Evolutionary conservation across 495 filamentous ascomycete genomes (phyloP).

Genomic region (Amphirosellinia nigrospora): DNA sequence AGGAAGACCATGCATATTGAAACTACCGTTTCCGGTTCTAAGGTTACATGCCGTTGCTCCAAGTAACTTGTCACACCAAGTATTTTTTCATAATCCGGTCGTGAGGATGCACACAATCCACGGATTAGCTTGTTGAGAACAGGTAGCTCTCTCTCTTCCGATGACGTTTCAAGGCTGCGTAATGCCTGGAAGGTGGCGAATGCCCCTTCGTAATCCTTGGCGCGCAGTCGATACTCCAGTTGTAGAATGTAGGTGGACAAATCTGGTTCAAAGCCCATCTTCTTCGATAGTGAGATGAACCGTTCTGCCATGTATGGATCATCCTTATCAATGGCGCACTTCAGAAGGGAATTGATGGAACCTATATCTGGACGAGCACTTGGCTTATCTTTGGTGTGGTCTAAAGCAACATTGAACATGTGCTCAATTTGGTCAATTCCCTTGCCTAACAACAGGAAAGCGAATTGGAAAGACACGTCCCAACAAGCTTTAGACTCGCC

Average conservation of each 20-base stretch:
- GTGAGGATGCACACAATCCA: constrained; percentile 64
- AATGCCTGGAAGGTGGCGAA: constrained; percentile 66
- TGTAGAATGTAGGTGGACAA: constrained; percentile 72
- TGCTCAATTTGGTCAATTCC: constrained; percentile 71
- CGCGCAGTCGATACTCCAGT: constrained; percentile 74
- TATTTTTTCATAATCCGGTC: constrained; percentile 66
- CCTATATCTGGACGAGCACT: constrained; percentile 63
- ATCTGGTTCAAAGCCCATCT: constrained; percentile 68
- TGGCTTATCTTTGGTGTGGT: constrained; percentile 49
- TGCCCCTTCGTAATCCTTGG: constrained; percentile 71
- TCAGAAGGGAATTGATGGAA: constrained; percentile 78
- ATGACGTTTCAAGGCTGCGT: constrained; percentile 53
- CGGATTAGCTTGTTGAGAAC: constrained; percentile 78
- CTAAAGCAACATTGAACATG: constrained; percentile 68
- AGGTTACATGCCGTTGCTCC: constrained; percentile 67
- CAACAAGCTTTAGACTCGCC: constrained; percentile 55
- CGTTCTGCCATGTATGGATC: constrained; percentile 75
- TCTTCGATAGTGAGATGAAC: constrained; percentile 67
- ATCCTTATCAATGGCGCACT: constrained; percentile 69
- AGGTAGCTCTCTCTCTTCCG: constrained; percentile 62
- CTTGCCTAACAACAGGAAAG: constrained; percentile 68
- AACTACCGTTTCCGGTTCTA: constrained; percentile 75
- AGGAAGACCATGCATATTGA: constrained; percentile 74
- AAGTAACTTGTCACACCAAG: constrained; percentile 77
- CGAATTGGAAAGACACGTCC: constrained; percentile 78